Conservation (phyloP, 2,329 filamentous ascomycete genomes). For the Geoglossum cookeanum region DNA sequence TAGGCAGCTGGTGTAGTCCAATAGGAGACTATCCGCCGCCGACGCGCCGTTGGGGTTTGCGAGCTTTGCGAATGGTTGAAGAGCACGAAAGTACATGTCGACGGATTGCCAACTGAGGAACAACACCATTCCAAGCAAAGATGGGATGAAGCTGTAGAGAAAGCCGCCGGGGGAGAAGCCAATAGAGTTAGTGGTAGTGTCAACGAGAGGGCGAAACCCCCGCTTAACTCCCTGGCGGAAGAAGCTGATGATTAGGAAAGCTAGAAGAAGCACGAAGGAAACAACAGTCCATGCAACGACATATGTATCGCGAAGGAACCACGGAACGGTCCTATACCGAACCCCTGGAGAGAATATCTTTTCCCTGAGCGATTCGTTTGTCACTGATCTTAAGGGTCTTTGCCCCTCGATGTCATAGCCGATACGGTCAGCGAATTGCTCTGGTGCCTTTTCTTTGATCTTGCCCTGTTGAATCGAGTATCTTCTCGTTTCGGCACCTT, state of each 20-base stretch:
- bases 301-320: slow-evolving; percentile 49
- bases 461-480: slow-evolving; percentile 31
- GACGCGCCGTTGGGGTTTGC: slow-evolving; percentile 36
- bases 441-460: slow-evolving; percentile 25
- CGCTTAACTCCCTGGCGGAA: slow-evolving; percentile 42
- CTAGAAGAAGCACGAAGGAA: slow-evolving; percentile 41
- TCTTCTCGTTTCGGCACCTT: slow-evolving; percentile 30
- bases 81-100: slow-evolving; percentile 43
- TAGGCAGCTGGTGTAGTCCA: slow-evolving; percentile 49
- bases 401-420: slow-evolving; percentile 20
- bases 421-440: slow-evolving; percentile 7
- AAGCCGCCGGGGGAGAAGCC: slow-evolving; percentile 81
- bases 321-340: slow-evolving; percentile 53
- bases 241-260: slow-evolving; percentile 63
- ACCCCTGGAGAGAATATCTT: slow-evolving; percentile 32
- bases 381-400: slow-evolving; percentile 15
- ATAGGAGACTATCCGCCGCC: slow-evolving; percentile 44
- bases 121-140: slow-evolving; percentile 44
- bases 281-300: slow-evolving; percentile 47
- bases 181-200: slow-evolving; percentile 35
- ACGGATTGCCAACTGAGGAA: slow-evolving; percentile 48
- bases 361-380: slow-evolving; percentile 15
- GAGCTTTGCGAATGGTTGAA: slow-evolving; percentile 52
- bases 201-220: slow-evolving; percentile 54
- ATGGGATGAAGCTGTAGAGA: slow-evolving; percentile 60